A percentile compares a stretch with the other conserved stretches of the same genome.
Conservation (phyloP, 208 protist genomes). For the Borovskyia barvae region DNA sequence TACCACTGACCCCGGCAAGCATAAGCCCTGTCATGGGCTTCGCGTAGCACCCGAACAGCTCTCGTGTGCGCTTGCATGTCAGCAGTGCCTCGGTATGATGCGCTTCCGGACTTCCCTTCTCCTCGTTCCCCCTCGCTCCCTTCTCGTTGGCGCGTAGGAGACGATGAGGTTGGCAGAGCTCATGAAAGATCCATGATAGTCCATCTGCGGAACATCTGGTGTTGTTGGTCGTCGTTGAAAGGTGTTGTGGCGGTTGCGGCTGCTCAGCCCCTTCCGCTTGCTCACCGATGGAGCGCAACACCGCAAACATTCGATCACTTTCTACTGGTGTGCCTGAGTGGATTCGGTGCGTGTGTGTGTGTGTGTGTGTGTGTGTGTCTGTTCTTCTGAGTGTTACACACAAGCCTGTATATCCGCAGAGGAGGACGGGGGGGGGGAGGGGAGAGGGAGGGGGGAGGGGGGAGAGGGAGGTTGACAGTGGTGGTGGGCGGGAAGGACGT, state of each 20-base stretch:
- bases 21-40: neutral
- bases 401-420: neutral
- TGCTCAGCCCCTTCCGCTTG: neutral
- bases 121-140: neutral
- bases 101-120: neutral
- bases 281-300: conserved; percentile 31
- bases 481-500: neutral
- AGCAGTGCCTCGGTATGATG: no score
- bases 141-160: neutral
- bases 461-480: neutral
- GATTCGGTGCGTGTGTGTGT: no score
- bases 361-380: neutral
- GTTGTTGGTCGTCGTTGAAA: neutral
- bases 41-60: neutral
- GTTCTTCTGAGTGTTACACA: neutral
- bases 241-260: neutral
- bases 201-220: neutral
- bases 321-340: neutral
- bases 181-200: conserved; percentile 1
- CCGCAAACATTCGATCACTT: conserved; percentile 25
- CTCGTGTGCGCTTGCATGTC: no score
- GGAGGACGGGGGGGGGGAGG: neutral
- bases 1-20: no score
- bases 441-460: neutral
- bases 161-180: conserved; percentile 1